phyloP scores from a whole-genome alignment of 169 alveolate genomes.

The Cytauxzoon felis region DNA sequence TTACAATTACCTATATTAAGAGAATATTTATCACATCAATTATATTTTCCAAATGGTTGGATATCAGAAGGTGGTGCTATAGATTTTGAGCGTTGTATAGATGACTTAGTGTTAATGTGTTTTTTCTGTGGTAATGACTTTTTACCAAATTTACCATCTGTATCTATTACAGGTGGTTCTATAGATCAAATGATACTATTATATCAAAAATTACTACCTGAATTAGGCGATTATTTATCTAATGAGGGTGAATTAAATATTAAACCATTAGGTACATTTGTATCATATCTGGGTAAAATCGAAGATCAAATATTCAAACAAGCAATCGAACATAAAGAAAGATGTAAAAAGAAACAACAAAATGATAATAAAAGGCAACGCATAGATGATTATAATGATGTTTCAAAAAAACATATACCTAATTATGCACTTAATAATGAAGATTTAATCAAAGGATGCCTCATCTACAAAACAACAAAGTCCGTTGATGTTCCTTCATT shows the following conservation, averaged over 20 bases:
- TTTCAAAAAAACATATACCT: no score
- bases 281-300: conserved; percentile 76
- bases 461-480: no score
- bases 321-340: conserved; percentile 77
- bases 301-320: conserved; percentile 82
- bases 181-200: conserved; percentile 92
- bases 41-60: conserved; percentile 58
- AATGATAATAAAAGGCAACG: no score
- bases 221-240: conserved; percentile 85
- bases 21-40: conserved; percentile 74
- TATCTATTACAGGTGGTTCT: conserved; percentile 93
- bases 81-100: conserved; percentile 92
- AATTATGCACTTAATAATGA: no score
- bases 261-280: conserved; percentile 67
- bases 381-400: no score
- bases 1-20: conserved; percentile 76
- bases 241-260: conserved; percentile 83
- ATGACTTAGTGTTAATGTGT: conserved; percentile 94
- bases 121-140: conserved; percentile 97
- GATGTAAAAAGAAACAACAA: conserved; percentile 65
- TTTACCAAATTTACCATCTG: conserved; percentile 92
- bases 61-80: conserved; percentile 36
- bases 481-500: no score
- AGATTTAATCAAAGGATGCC: no score
- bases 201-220: conserved; percentile 86